Percentiles rank a stretch among this genome's conserved stretches.
These are phyloP conservation scores for Przewalskia tangutica DNA, from an alignment of 257 asterid species.

Conservation along the genomic window DNA sequence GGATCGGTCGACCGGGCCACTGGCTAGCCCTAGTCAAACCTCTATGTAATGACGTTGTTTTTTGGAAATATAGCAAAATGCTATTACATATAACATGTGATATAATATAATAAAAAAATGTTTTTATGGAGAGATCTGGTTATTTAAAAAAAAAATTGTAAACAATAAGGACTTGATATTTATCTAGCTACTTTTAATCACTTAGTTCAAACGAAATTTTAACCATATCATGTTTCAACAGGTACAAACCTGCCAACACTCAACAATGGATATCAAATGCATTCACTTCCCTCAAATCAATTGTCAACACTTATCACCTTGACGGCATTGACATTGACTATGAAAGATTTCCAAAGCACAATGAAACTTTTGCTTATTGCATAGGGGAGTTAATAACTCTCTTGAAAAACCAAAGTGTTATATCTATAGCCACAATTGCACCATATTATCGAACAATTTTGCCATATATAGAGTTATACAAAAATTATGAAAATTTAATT, in stretches of 20 bases:
- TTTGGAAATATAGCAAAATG: too few relatives aligned
- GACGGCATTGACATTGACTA: constrained; percentile 72
- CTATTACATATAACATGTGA: too few relatives aligned
- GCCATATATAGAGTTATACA: constrained; percentile 37
- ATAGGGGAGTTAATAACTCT: constrained; percentile 47
- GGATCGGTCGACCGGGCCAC: too few relatives aligned
- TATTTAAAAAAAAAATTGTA: neutral
- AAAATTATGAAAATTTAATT: constrained; percentile 25
- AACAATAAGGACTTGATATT: neutral
- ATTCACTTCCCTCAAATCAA: constrained; percentile 36
- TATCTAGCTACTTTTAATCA: neutral
- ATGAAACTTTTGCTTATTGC: constrained; percentile 46
- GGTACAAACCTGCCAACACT: constrained; percentile 39
- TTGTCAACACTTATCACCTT: constrained; percentile 33
- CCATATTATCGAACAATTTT: constrained; percentile 39
- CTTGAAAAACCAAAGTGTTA: constrained; percentile 47
- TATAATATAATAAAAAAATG: too few relatives aligned
- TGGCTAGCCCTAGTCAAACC: too few relatives aligned
- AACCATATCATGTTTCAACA: constrained; percentile 14
- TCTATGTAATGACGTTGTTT: too few relatives aligned
- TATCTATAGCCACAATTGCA: constrained; percentile 51
- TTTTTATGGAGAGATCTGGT: too few relatives aligned
- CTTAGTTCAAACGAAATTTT: neutral
- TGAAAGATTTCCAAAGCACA: constrained; percentile 33
- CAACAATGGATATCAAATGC: constrained; percentile 57